Evolutionary conservation across 108 stramenopile species (phyloP), one percentile per base, ranked within the genome.

Genomic region (Discostella stelligeroides): DNA sequence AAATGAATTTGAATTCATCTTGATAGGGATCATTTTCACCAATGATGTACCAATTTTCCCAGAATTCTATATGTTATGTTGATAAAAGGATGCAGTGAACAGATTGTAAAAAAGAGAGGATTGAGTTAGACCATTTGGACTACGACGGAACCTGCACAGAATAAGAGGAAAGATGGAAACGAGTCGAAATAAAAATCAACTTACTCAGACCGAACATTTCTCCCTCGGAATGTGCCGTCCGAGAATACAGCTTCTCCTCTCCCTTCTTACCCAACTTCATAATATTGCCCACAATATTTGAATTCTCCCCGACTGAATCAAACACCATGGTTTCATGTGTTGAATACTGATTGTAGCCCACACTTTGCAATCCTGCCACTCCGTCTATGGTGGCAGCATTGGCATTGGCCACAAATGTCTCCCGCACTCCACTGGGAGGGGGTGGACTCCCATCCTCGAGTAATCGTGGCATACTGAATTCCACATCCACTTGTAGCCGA

Each of bases 21-120:
- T 81, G 76, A 56, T 66, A 82, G n/a, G 85, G 85, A 56, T 87
- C 88, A 60, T 88, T 94, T 81, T 89, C 88, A 34, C 92, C 95
- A 45, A 92, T 91, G 40, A 95, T 77, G 68, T 92, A 98, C 97
- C 97, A 98, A 73, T 98, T 98, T 72, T 98, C 98, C 92, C 96
- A 95, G 85, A 98, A 98, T 82, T 95, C 92, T 94, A 53, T 63
- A 42, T 20, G 59, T 7, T 50, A 60, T 40, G 41, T 8, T n/a
- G n/a, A n/a, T n/a, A n/a, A n/a, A n/a, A 39, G 39, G 20, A 28
- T 66, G 54, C 1, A 50, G n/a, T n/a, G n/a, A n/a, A n/a, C n/a
- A n/a, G n/a, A n/a, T n/a, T n/a, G n/a, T n/a, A n/a, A n/a, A n/a
- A n/a, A n/a, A n/a, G n/a, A n/a, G n/a, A n/a, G n/a, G n/a, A n/a